These are phyloP conservation scores for Tolypocladium pustulatum DNA, from an alignment of 2,329 filamentous ascomycete species.

Conservation along the genomic window DNA sequence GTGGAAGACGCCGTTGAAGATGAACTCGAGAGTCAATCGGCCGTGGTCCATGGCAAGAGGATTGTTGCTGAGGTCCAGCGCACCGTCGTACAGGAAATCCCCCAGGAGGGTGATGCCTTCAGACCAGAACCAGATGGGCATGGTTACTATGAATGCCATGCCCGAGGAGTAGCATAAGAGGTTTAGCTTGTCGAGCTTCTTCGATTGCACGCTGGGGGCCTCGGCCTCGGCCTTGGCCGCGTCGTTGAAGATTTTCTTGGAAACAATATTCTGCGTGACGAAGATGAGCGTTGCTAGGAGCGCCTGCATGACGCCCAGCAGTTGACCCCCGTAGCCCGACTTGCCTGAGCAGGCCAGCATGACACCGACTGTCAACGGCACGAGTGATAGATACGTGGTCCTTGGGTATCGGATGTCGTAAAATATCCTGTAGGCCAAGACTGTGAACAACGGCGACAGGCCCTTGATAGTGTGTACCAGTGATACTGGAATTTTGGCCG, in stretches of 20 bases:
- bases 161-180: conserved; percentile 94
- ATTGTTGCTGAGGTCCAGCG: conserved; percentile 47
- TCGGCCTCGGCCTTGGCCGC: conserved; percentile 77
- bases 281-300: conserved; percentile 88
- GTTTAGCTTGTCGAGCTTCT: conserved; percentile 93
- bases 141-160: conserved; percentile 77
- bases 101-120: conserved; percentile 71
- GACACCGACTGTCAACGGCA: conserved; percentile 90
- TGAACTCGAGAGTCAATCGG: conserved; percentile 67
- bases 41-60: conserved; percentile 68
- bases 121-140: conserved; percentile 86
- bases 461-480: conserved; percentile 98
- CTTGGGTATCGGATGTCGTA: conserved; percentile 81
- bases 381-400: conserved; percentile 77
- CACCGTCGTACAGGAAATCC: conserved; percentile 74
- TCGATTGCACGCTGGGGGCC: conserved; percentile 46
- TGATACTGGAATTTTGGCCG: conserved; percentile 88
- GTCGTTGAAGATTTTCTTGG: conserved; percentile 95
- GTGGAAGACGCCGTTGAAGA: conserved; percentile 96
- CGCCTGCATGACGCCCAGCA: conserved; percentile 82
- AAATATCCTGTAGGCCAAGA: conserved; percentile 81
- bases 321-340: conserved; percentile 64
- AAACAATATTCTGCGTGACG: conserved; percentile 97
- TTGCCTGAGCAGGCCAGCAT: conserved; percentile 92
- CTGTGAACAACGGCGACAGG: conserved; percentile 88